These are phyloP conservation scores for Ceratobasidium theobromae DNA, from an alignment of 1,284 basidiomycete genomes.

Conservation along the genomic window DNA sequence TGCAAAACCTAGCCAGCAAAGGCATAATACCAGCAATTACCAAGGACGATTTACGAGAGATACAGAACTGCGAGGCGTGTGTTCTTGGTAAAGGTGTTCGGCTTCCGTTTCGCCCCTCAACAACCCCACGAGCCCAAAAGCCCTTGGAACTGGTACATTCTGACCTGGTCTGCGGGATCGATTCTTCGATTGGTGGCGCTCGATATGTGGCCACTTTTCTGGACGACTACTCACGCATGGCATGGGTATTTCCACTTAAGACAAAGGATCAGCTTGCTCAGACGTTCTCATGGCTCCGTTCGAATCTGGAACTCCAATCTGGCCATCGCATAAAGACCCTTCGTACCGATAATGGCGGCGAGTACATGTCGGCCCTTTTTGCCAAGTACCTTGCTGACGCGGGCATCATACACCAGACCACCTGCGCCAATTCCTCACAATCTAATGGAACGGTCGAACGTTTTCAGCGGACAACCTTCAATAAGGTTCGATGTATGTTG, in stretches of 20 bases:
- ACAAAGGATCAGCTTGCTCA: constrained; percentile 19
- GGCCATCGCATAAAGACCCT: constrained; percentile 28
- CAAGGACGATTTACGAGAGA: background rate
- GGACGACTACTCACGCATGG: constrained; percentile 33
- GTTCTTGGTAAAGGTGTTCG: constrained; percentile 24
- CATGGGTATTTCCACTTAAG: constrained; percentile 24
- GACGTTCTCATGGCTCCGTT: constrained; percentile 32
- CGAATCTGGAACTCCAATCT: constrained; percentile 27
- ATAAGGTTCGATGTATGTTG: constrained; percentile 5
- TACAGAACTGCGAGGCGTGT: constrained; percentile 31
- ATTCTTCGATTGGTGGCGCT: background rate
- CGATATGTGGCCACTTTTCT: constrained; percentile 36
- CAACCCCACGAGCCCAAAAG: background rate
- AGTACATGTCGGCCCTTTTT: constrained; percentile 29
- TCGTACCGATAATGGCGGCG: constrained; percentile 38
- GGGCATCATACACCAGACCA: constrained; percentile 21
- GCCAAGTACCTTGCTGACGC: background rate
- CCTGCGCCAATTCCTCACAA: constrained; percentile 4
- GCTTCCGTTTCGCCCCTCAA: constrained; percentile 21
- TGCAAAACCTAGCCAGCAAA: background rate
- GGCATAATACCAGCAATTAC: background rate
- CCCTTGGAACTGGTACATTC: constrained; percentile 35
- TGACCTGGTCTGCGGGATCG: constrained; percentile 33
- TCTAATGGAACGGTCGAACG: constrained; percentile 30
- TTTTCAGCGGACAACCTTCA: constrained; percentile 3